phyloP scores from a whole-genome alignment of 192 early-diverging fungal genomes.

The Cetraspora pellucida region DNA sequence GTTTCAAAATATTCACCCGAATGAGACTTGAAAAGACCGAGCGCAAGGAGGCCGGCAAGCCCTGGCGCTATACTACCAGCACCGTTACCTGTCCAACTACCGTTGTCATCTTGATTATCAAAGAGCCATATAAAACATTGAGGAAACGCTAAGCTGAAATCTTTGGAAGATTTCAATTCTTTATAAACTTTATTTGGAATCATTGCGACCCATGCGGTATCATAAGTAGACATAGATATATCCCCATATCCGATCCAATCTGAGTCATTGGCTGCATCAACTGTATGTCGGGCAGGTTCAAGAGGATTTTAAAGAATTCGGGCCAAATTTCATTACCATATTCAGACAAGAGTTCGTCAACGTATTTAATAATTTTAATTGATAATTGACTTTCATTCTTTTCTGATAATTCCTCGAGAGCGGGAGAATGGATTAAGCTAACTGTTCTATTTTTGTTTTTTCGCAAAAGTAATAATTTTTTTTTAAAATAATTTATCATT shows the following conservation, averaged over 20 bases:
- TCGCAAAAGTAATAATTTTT: no score
- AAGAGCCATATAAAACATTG: constrained; percentile 26
- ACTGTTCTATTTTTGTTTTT: no score
- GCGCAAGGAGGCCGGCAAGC: background rate
- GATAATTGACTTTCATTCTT: no score
- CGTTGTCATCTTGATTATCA: background rate
- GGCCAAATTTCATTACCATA: background rate
- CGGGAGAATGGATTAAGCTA: no score
- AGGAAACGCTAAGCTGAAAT: constrained; percentile 19
- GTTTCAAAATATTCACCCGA: constrained; percentile 6
- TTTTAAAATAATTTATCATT: no score
- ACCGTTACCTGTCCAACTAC: background rate
- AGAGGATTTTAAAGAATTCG: background rate
- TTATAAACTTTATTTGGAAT: constrained; percentile 12
- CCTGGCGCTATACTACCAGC: background rate
- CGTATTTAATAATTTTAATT: background rate
- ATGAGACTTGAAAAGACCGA: background rate
- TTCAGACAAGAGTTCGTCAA: background rate
- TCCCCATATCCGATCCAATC: constrained; percentile 15
- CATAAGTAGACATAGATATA: constrained; percentile 27
- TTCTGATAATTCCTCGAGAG: no score
- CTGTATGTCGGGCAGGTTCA: background rate
- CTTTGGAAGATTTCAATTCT: background rate
- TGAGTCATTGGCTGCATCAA: background rate
- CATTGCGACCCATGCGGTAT: constrained; percentile 30